Evolutionary conservation across 2,329 filamentous ascomycete species (phyloP).

Genomic region (Massarina eburnea): DNA sequence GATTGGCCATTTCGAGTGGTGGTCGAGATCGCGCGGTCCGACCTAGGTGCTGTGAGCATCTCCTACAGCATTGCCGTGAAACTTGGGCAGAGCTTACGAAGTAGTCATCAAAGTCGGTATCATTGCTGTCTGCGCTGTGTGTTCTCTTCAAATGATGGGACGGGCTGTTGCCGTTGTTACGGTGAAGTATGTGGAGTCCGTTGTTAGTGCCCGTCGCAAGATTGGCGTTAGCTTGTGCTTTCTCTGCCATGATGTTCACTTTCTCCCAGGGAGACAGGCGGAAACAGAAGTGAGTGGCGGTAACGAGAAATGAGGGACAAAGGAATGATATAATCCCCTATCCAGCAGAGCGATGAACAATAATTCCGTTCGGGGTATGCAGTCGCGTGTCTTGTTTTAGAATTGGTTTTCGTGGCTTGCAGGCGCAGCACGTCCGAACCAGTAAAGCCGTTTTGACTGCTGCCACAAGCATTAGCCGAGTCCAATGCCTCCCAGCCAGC

Average conservation of each 20-base stretch:
- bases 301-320: no score
- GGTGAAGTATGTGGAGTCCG: conserved; percentile 2
- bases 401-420: neutral
- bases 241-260: neutral
- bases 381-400: no score
- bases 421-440: neutral
- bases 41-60: conserved; percentile 21
- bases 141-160: conserved; percentile 18
- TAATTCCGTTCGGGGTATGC: no score
- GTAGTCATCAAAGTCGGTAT: conserved; percentile 57
- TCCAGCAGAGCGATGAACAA: no score
- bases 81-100: conserved; percentile 50
- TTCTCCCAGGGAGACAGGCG: neutral
- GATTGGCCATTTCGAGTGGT: conserved; percentile 74
- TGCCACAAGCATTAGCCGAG: neutral
- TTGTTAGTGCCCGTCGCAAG: neutral
- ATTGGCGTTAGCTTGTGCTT: neutral
- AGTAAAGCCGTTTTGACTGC: neutral
- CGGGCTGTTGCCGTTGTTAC: conserved; percentile 9
- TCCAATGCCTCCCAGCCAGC: neutral
- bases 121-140: conserved; percentile 29
- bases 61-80: no score
- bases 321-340: no score
- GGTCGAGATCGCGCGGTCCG: conserved; percentile 68
- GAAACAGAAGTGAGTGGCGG: no score